Evolutionary conservation across 495 filamentous ascomycete genomes (phyloP).

Genomic region (Evansstolkia leycettana): DNA sequence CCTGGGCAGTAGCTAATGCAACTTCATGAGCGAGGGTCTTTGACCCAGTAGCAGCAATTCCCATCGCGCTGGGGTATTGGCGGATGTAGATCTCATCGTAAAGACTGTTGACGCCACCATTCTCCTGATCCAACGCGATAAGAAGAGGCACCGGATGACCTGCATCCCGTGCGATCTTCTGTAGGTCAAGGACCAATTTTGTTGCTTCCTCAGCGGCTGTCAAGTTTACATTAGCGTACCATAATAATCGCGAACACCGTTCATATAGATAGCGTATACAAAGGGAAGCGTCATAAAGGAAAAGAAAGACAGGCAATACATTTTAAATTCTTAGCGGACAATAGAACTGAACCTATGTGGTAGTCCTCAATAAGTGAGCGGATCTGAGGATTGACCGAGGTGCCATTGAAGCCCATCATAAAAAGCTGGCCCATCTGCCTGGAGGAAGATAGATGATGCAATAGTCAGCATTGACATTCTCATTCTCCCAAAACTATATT

Average conservation of each 20-base stretch:
- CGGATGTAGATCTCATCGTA: conserved; percentile 86
- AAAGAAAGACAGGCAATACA: conserved; percentile 35
- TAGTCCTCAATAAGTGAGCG: conserved; percentile 73
- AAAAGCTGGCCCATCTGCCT: conserved; percentile 75
- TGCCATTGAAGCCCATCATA: conserved; percentile 94
- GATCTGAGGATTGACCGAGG: conserved; percentile 75
- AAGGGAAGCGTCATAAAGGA: background rate
- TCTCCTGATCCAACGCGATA: conserved; percentile 84
- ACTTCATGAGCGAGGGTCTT: conserved; percentile 67
- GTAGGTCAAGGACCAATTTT: conserved; percentile 67
- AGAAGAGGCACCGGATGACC: conserved; percentile 74
- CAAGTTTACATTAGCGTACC: conserved; percentile 11
- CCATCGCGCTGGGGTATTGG: conserved; percentile 88
- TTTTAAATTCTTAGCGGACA: conserved; percentile 87
- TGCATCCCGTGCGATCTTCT: conserved; percentile 75
- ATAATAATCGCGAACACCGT: background rate
- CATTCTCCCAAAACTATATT: background rate
- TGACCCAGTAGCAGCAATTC: conserved; percentile 72
- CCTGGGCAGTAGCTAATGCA: conserved; percentile 75
- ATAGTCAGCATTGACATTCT: conserved; percentile 22
- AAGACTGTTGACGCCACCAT: conserved; percentile 88
- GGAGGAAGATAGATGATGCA: conserved; percentile 12
- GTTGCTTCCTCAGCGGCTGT: conserved; percentile 76
- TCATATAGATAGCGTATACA: background rate
- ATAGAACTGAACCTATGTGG: conserved; percentile 68